Evolutionary conservation across 1,284 basidiomycete species (phyloP), one percentile per base, ranked within the genome.

Genomic region (Phlebopus sp.): DNA sequence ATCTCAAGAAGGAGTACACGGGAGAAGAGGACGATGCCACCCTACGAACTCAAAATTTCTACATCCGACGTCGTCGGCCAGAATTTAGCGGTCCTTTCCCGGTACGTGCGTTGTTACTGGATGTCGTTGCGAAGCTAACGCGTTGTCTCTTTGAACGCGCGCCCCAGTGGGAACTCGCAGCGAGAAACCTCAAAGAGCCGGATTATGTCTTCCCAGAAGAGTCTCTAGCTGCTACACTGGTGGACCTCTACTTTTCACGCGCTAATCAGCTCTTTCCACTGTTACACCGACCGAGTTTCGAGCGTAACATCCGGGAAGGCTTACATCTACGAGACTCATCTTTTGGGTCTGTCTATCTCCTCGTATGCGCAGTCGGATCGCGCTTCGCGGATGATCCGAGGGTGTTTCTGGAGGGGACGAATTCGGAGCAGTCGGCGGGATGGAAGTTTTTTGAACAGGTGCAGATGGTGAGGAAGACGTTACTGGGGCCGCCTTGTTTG

Each of bases 241-340:
- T 92, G 53, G 77, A 85, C 19, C 69, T 81, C 7, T 94, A 85
- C 62, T 95, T 94, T 59, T 55, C 57, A 1, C 61, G 79, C 40
- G 64, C 80, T 55, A 90, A 92, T 60, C 57, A 67, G 2, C 75
- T 81, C 54, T 67, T 80, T 25, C 89, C 90, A 4, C 70, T 94
- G n/a, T 69, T 96, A 3, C 92, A 95, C 61, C 79, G 82, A 0
- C 81, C 82, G 2, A 83, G 81, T 19, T 92, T 95, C 55, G 79
- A 88, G 51, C 67, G 69, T n/a, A 71, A 76, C 37, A 67, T 89
- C 37, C 64, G 65, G n/a, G 74, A 79, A 7, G 75, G 77, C 3
- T 61, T 84, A 17, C 83, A 91, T 62, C 64, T 72, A 11, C 73
- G 64, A 9, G 81, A 90, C 59, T 47, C 72, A 6, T 70, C 78